Percentiles rank a stretch among this genome's conserved stretches.
phyloP scores from a whole-genome alignment of 2,329 filamentous ascomycete species.

The Drechslera avenae region DNA sequence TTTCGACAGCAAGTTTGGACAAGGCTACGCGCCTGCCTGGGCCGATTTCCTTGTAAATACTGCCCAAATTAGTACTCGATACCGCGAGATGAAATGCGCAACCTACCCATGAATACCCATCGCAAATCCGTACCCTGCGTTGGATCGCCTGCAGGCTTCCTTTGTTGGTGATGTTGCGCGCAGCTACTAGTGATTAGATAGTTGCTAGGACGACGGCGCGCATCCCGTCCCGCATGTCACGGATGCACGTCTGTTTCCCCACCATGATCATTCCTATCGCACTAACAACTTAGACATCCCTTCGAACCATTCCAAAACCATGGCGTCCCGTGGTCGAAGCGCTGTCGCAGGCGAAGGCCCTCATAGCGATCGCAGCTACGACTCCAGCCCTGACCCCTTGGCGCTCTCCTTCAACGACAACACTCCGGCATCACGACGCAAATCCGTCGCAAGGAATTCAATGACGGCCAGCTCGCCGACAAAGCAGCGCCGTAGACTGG shows the following conservation, averaged over 20 bases:
- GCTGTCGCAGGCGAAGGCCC: conserved; percentile 22
- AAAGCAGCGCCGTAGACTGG: conserved; percentile 31
- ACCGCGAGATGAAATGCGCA: neutral
- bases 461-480: conserved; percentile 39
- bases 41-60: conserved; percentile 90
- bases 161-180: conserved; percentile 22
- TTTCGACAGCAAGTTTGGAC: conserved; percentile 78
- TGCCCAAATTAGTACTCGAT: conserved; percentile 48
- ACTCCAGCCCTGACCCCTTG: conserved; percentile 48
- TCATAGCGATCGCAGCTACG: conserved; percentile 27
- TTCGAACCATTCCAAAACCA: conserved; percentile 15
- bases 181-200: conserved; percentile 31
- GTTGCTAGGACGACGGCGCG: conserved; percentile 38
- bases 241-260: conserved; percentile 18
- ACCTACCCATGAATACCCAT: conserved; percentile 51
- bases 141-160: conserved; percentile 12
- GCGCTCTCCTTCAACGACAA: conserved; percentile 36
- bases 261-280: conserved; percentile 15
- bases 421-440: conserved; percentile 27
- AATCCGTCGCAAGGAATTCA: conserved; percentile 26
- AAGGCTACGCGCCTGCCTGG: conserved; percentile 78
- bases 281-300: conserved; percentile 16
- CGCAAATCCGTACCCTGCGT: conserved; percentile 26
- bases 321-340: conserved; percentile 33
- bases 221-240: conserved; percentile 21